These are phyloP conservation scores for Backusella psychrophila DNA, from an alignment of 192 early-diverging fungal genomes.

Conservation along the genomic window DNA sequence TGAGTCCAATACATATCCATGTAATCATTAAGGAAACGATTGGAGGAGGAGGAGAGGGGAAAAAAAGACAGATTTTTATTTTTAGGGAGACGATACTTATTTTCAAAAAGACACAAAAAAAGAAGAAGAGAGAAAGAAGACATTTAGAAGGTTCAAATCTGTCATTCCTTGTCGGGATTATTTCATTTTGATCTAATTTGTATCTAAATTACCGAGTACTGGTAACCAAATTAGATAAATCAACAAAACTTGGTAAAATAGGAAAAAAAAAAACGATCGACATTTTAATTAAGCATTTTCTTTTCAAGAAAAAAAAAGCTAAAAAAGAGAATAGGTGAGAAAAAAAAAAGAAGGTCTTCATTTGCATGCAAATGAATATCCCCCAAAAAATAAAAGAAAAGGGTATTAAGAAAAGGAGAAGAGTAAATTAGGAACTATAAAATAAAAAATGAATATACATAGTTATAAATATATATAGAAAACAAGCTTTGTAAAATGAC, in stretches of 20 bases:
- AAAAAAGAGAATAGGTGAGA: neutral
- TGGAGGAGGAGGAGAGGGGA: neutral
- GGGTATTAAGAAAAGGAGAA: neutral
- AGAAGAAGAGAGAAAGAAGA: neutral
- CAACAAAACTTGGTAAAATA: neutral
- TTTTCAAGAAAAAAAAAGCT: neutral
- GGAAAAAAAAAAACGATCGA: neutral
- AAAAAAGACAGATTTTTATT: neutral
- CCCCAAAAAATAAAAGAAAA: neutral
- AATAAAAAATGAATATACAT: neutral
- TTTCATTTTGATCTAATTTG: neutral
- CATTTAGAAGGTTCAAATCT: neutral
- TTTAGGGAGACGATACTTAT: neutral
- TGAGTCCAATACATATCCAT: conserved; percentile 2
- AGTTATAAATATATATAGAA: neutral
- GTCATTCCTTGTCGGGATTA: conserved; percentile 7
- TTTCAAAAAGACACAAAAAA: neutral
- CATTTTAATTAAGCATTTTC: conserved; percentile 3
- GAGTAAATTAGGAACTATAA: neutral
- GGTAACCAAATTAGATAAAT: neutral
- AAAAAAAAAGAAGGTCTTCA: neutral
- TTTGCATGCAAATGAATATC: neutral
- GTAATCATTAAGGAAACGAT: neutral
- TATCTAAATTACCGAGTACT: conserved; percentile 1
- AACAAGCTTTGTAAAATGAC: neutral